Evolutionary conservation across 2,329 filamentous ascomycete genomes (phyloP).

Genomic region (Alternaria arborescens): DNA sequence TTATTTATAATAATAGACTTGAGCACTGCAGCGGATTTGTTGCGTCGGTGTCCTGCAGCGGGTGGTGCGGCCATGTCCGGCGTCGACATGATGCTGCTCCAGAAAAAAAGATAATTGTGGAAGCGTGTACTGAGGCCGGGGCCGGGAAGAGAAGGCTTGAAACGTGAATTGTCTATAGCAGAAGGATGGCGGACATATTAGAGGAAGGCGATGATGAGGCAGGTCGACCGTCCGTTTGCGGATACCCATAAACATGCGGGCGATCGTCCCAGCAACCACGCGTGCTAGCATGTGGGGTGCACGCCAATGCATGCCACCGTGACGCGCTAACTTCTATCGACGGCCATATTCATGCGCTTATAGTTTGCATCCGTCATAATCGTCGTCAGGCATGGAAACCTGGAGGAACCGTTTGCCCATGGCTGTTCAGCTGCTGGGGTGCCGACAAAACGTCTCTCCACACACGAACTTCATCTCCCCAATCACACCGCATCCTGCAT

Average conservation of each 20-base stretch:
- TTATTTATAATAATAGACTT: conserved; percentile 61
- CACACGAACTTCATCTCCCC: neutral
- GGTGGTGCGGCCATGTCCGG: conserved; percentile 28
- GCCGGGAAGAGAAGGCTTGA: conserved; percentile 23
- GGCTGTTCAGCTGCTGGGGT: neutral
- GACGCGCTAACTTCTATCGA: conserved; percentile 10
- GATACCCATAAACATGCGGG: conserved; percentile 26
- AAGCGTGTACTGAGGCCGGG: conserved; percentile 15
- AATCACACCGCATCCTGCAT: neutral
- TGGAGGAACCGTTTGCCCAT: neutral
- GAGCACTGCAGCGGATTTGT: conserved; percentile 56
- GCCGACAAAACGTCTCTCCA: neutral
- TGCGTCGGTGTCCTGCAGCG: conserved; percentile 46
- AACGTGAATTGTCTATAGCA: conserved; percentile 35
- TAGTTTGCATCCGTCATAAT: neutral
- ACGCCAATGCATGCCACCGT: conserved; percentile 18
- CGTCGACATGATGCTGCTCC: conserved; percentile 34
- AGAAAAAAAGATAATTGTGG: conserved; percentile 12
- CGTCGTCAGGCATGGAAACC: neutral
- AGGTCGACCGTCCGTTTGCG: conserved; percentile 16
- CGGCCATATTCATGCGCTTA: conserved; percentile 13
- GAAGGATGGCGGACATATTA: conserved; percentile 33
- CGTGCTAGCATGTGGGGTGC: conserved; percentile 19
- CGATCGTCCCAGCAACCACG: conserved; percentile 28
- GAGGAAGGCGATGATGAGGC: conserved; percentile 25